Base-by-base conservation (phyloP, 2,329 filamentous ascomycete genomes). In the Curvularia verruculosa region DNA sequence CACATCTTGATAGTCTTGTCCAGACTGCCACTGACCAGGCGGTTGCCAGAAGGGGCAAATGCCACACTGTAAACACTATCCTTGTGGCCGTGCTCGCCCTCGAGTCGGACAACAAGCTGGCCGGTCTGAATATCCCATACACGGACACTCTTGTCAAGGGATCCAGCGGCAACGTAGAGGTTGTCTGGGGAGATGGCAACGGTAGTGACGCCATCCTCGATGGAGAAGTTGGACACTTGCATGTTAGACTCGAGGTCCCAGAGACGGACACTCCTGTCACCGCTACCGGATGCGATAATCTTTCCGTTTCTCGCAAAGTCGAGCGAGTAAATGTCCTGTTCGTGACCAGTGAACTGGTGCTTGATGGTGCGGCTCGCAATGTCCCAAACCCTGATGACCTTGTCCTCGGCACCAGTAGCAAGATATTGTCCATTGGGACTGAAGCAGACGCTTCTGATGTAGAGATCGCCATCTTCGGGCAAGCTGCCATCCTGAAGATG, bases 1-100 rank as follows among this genome's bases (percentile, higher is more conserved):
- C 95, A 99, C 89, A 98, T 96, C 83, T 97, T 96, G 83, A 98
- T 98, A 0, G 94, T 98, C 83, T 96, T 96, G 77, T 99, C 95
- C 67, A 98, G 81, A 83, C 90, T 96, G 62, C 95, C 95, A 70
- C 90, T 96, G 72, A 98, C 94, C 39, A 99, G 87, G 66, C 96
- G 91, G 69, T 92, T 90, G 60, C 94, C 94, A 68, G 90, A 94
- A 26, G 95, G 95, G 13, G 93, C 93, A 78, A 99, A 99, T 0
- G 95, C 94, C 21, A 99, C 95, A 12, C 89, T 94, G 77, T 98
- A 98, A 21, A 98, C 95, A 68, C 91, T 96, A 62, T 99, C 95
- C 79, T 96, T 96, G 82, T 98, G 95, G 12, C 95, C 95, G 63
- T 96, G 91, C 5, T 92, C 89, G 18, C 92, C 94, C 76, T 99